Evolutionary conservation across 495 filamentous ascomycete species (phyloP).

Genomic region (Penicillium crystallinum): DNA sequence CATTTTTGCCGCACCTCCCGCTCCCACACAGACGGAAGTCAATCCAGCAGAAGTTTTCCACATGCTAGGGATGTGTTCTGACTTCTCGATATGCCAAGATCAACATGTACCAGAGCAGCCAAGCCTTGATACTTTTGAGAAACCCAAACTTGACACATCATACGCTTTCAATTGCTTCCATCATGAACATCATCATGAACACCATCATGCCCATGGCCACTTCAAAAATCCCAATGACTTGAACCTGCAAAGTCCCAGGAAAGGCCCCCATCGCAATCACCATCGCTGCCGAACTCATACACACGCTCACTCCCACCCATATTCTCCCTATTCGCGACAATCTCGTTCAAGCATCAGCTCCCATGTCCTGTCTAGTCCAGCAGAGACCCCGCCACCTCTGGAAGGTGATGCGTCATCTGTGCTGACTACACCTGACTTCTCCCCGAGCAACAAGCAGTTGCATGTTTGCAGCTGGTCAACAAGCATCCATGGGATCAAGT

Average conservation of each 20-base stretch:
- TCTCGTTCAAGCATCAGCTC: constrained; percentile 42
- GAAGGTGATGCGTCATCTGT: constrained; percentile 36
- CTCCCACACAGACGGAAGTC: constrained; percentile 27
- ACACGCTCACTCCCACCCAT: constrained; percentile 34
- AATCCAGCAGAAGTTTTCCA: constrained; percentile 41
- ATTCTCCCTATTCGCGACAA: constrained; percentile 40
- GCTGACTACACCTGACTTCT: constrained; percentile 38
- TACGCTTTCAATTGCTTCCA: constrained; percentile 30
- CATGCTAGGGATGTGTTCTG: constrained; percentile 38
- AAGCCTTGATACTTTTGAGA: constrained; percentile 8
- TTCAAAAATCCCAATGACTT: constrained; percentile 30
- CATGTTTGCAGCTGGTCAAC: constrained; percentile 38
- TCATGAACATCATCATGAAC: constrained; percentile 21
- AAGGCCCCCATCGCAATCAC: constrained; percentile 35
- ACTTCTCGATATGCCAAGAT: constrained; percentile 28
- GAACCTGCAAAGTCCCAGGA: constrained; percentile 16
- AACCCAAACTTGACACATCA: constrained; percentile 12
- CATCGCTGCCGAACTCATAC: constrained; percentile 35
- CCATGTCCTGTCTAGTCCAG: constrained; percentile 35
- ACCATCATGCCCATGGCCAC: constrained; percentile 20
- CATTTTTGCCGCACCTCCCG: constrained; percentile 19
- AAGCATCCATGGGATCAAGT: constrained; percentile 24
- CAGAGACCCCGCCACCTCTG: constrained; percentile 41
- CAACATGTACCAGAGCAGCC: constrained; percentile 23
- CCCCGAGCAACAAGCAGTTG: constrained; percentile 28